phyloP scores from a whole-genome alignment of 495 filamentous ascomycete genomes.

The Lasiosphaeris hirsuta region DNA sequence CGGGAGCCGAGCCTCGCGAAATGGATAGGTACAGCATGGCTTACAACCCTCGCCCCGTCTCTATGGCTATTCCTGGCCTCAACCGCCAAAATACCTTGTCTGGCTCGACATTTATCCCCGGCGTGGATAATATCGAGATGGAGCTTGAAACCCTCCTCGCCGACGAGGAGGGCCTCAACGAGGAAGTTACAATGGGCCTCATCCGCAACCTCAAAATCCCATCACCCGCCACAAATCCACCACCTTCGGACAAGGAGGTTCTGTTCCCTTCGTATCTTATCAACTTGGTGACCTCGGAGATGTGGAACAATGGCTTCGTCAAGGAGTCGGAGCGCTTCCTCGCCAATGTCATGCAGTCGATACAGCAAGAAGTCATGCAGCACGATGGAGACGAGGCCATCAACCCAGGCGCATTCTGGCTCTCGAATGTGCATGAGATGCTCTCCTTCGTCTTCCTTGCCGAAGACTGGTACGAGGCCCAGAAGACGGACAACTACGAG shows the following conservation, averaged over 20 bases:
- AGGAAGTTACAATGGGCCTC: constrained; percentile 92
- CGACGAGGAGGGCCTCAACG: constrained; percentile 91
- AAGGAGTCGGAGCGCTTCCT: constrained; percentile 99
- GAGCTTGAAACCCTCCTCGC: constrained; percentile 91
- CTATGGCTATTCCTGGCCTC: constrained; percentile 72
- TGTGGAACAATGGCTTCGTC: constrained; percentile 99
- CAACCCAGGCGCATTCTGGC: constrained; percentile 97
- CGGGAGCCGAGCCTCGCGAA: constrained; percentile 79
- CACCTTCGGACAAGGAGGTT: constrained; percentile 95
- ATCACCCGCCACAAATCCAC: constrained; percentile 72
- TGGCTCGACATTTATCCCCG: constrained; percentile 66
- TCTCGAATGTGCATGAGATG: constrained; percentile 99
- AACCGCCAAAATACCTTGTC: constrained; percentile 65
- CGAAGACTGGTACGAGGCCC: constrained; percentile 98
- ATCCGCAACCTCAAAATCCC: constrained; percentile 97
- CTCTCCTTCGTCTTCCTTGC: constrained; percentile 98
- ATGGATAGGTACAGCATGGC: constrained; percentile 82
- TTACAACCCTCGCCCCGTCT: constrained; percentile 92
- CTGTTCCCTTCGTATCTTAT: constrained; percentile 98
- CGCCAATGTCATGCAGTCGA: constrained; percentile 98
- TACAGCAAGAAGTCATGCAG: constrained; percentile 99
- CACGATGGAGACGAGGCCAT: constrained; percentile 96
- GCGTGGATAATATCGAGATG: constrained; percentile 81
- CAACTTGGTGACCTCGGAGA: constrained; percentile 97
- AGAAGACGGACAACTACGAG: constrained; percentile 99